phyloP scores from a whole-genome alignment of 1,139 yeast genomes.

The Geotrichum australiense region DNA sequence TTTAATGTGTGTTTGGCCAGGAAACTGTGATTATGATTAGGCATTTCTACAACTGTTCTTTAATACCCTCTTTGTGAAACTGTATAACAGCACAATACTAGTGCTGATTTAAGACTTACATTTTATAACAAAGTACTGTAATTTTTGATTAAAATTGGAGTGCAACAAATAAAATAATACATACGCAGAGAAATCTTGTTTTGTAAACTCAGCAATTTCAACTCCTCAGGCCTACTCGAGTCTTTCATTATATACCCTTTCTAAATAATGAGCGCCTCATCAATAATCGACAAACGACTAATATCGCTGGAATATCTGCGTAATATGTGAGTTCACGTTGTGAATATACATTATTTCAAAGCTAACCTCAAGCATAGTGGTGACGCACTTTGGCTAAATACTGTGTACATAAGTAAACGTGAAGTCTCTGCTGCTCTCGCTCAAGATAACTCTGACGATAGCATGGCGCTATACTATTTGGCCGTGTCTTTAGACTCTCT shows the following conservation, averaged over 20 bases:
- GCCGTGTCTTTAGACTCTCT: slow-evolving; percentile 26
- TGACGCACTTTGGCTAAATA: slow-evolving; percentile 24
- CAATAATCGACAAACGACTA: slow-evolving; percentile 16
- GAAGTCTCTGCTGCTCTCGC: slow-evolving; percentile 23
- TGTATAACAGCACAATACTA: too few species aligned
- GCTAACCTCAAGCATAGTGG: slow-evolving; percentile 22
- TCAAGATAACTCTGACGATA: slow-evolving; percentile 16
- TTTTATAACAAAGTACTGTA: too few species aligned
- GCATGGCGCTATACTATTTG: slow-evolving; percentile 24
- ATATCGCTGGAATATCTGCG: slow-evolving; percentile 23
- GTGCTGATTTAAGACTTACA: too few species aligned
- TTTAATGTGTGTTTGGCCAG: too few species aligned
- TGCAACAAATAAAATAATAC: too few species aligned
- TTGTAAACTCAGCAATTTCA: not conserved
- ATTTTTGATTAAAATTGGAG: too few species aligned
- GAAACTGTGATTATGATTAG: too few species aligned
- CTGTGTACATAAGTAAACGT: slow-evolving; percentile 22
- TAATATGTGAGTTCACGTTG: slow-evolving; percentile 23
- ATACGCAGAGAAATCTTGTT: too few species aligned
- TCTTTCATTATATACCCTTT: not conserved
- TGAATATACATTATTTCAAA: too few species aligned
- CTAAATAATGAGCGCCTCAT: slow-evolving; percentile 5
- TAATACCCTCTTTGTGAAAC: too few species aligned
- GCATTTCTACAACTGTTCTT: too few species aligned
- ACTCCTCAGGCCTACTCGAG: not conserved